Evolutionary conservation across 192 early-diverging fungal species (phyloP), one percentile per base, ranked within the genome.

Genomic region (Entomortierella beljakovae): DNA sequence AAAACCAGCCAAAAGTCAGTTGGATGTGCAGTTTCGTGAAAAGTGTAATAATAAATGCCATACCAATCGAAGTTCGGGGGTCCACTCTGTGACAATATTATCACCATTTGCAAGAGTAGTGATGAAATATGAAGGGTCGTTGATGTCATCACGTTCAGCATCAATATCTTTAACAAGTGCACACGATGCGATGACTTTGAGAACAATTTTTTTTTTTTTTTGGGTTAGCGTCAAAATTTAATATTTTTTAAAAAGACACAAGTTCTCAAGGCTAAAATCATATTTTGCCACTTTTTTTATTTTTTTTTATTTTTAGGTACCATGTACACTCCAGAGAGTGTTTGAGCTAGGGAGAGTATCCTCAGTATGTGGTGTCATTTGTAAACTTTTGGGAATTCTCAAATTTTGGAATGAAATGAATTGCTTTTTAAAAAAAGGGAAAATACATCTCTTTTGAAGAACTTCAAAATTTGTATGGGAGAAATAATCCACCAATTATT

Each of bases 51-150:
- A 53, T 32, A 37, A 37, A 34, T 10, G 20, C 16, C 23, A n/a
- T 71, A 64, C 70, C 61, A 72, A 35, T 2, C 70, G 61, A 3
- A 63, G 37, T 37, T 72, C 70, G 16, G 71, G 71, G 23, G 35
- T 66, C 71, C 71, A 74, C 55, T 74, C 71, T 16, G 71, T 74
- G 6, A 25, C 71, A 37, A 74, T 61, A 5, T 42, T 65, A 18
- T 66, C 46, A 20, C 71, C 71, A 20, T 54, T 43, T 7, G 23
- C 2, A 3, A 56, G 20, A 0, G 63, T 61, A 25, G 63, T 61
- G 52, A 55, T 25, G 33, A 68, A 75, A 34, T 68, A 75, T 11
- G 64, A 75, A 22, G 61, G n/a, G 18, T 66, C 63, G 35, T 55
- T 23, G 25, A 74, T 40, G 32, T 74, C 71, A 18, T 74, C 71